Conservation (phyloP, 306 rosid genomes). For the Vicia sativa region DNA sequence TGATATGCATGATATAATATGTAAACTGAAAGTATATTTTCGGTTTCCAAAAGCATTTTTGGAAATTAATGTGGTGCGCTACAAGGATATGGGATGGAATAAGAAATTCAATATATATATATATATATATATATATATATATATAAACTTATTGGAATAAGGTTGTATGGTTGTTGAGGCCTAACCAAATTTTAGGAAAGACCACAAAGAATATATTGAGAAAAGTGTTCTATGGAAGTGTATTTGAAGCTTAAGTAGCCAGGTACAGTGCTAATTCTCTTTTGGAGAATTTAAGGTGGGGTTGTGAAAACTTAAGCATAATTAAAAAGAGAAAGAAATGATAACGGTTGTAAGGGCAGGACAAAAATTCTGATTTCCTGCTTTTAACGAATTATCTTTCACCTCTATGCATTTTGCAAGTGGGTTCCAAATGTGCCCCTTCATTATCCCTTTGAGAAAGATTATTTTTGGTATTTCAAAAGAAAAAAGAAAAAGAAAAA, state of each 20-base stretch:
- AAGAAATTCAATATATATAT: too few relatives aligned
- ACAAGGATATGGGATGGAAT: too few relatives aligned
- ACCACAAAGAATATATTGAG: neutral
- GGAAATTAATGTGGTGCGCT: too few relatives aligned
- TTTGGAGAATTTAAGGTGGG: conserved; percentile 25
- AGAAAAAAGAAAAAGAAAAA: too few relatives aligned
- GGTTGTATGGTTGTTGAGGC: neutral
- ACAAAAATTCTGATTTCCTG: conserved; percentile 3
- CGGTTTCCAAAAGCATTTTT: too few relatives aligned
- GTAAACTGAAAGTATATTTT: too few relatives aligned
- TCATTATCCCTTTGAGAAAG: neutral
- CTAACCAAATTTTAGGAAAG: neutral
- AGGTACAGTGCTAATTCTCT: neutral
- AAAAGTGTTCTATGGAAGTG: neutral
- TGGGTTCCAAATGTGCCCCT: conserved; percentile 2
- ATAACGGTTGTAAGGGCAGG: neutral
- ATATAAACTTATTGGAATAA: too few relatives aligned
- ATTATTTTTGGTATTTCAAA: neutral
- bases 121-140: too few relatives aligned
- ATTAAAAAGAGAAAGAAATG: neutral
- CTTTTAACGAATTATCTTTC: conserved; percentile 25
- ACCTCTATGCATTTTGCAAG: neutral
- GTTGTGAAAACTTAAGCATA: neutral
- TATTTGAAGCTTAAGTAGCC: conserved; percentile 1
- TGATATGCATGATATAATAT: too few relatives aligned